Conservation (phyloP, 192 early-diverging fungal genomes). For the Gonapodya sp. region DNA sequence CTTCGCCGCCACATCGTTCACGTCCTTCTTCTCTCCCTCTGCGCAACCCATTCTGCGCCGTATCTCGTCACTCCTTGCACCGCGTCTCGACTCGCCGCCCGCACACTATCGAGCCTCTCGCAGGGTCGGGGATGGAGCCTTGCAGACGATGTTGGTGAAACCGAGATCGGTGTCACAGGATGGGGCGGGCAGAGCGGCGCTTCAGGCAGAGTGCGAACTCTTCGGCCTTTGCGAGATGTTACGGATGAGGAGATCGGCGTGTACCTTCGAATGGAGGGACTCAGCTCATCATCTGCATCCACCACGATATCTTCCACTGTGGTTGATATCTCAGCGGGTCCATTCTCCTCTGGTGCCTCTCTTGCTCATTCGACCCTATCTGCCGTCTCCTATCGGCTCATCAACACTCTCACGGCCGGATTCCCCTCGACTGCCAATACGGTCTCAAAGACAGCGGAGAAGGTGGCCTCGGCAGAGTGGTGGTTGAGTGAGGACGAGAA, state of each 20-base stretch:
- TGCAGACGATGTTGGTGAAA: neutral
- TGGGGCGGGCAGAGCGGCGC: neutral
- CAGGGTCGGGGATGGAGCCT: slow-evolving; percentile 1
- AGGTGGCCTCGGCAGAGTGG: neutral
- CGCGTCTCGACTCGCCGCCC: neutral
- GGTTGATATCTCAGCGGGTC: neutral
- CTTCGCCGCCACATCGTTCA: neutral
- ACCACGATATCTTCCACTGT: neutral
- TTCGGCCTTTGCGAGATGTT: neutral
- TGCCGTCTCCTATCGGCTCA: neutral
- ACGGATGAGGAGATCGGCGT: neutral
- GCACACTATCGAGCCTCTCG: neutral
- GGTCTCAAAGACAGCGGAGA: neutral
- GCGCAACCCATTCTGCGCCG: neutral
- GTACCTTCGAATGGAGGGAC: neutral
- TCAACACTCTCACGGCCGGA: neutral
- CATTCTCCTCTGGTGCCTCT: neutral
- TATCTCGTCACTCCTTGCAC: neutral
- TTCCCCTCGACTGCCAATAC: neutral
- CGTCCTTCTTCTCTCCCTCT: neutral
- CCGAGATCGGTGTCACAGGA: neutral
- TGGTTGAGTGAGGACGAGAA: neutral
- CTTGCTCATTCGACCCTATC: neutral
- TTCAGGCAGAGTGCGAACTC: neutral
- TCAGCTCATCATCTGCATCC: neutral